Evolutionary conservation across 2,329 filamentous ascomycete genomes (phyloP).

Genomic region (Penicillium sp.): DNA sequence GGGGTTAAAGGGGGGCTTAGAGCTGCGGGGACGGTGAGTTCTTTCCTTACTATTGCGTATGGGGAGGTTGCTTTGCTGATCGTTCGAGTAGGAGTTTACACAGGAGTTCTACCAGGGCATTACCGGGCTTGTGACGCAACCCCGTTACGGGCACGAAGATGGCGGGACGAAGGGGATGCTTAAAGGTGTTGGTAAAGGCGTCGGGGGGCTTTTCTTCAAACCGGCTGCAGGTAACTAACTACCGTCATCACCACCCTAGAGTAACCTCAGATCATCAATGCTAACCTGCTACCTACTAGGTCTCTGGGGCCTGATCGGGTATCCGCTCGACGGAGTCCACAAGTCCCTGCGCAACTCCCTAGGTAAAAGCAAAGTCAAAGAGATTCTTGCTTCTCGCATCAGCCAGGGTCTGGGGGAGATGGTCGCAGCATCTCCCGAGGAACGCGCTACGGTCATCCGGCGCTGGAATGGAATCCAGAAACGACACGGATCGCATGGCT

Average conservation of each 20-base stretch:
- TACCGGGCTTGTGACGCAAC: conserved; percentile 79
- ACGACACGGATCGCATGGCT: background rate
- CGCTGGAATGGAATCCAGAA: conserved; percentile 25
- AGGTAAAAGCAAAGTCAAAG: conserved; percentile 30
- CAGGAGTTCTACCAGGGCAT: conserved; percentile 82
- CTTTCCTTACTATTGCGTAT: background rate
- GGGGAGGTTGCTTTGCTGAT: conserved; percentile 5
- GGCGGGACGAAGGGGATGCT: conserved; percentile 70
- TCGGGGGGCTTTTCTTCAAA: conserved; percentile 81
- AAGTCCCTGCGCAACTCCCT: conserved; percentile 36
- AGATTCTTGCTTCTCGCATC: conserved; percentile 34
- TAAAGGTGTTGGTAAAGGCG: conserved; percentile 81
- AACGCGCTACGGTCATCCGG: conserved; percentile 28
- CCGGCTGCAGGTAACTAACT: conserved; percentile 68
- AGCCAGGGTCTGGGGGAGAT: conserved; percentile 36
- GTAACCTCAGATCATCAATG: background rate
- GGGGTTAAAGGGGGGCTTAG: conserved; percentile 75
- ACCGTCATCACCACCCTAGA: too few species aligned
- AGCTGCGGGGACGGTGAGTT: conserved; percentile 70
- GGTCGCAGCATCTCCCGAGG: conserved; percentile 26
- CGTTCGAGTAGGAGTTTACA: conserved; percentile 64
- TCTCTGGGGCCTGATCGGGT: conserved; percentile 36
- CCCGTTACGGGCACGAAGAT: conserved; percentile 70
- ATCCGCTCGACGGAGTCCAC: conserved; percentile 38
- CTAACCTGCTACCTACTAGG: conserved; percentile 21